phyloP scores from a whole-genome alignment of 2,329 filamentous ascomycete species.

The Apiospora rasikravindrae region DNA sequence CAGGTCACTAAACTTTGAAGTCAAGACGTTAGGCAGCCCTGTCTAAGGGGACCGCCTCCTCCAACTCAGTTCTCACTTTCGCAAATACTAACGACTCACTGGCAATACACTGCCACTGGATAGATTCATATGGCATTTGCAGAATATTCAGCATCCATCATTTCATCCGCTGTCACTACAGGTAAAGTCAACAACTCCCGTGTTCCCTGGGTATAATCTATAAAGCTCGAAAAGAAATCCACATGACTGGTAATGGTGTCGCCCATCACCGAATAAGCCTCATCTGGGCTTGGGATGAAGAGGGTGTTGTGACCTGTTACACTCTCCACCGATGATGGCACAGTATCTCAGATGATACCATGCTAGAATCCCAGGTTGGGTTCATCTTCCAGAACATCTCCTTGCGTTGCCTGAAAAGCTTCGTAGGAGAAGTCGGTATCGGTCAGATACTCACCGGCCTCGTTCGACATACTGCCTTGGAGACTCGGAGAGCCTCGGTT shows the following conservation, averaged over 20 bases:
- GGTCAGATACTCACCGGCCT: not conserved
- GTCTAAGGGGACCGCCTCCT: not conserved
- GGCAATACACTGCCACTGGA: not conserved
- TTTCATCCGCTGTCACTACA: not conserved
- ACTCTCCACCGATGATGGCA: not conserved
- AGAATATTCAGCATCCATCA: not conserved
- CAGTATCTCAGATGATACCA: not conserved
- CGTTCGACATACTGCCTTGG: not conserved
- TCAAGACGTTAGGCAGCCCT: not conserved
- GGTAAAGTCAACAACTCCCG: not conserved
- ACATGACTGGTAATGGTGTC: not conserved
- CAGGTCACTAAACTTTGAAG: not conserved
- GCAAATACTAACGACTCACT: no score
- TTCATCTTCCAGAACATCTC: not conserved
- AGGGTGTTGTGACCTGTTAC: not conserved
- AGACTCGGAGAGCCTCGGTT: not conserved
- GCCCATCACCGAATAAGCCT: not conserved
- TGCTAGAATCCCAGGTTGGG: not conserved
- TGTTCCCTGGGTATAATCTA: not conserved
- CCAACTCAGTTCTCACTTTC: not conserved
- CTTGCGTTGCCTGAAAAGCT: not conserved
- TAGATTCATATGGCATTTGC: not conserved
- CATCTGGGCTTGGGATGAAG: not conserved
- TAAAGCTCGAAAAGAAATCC: not conserved
- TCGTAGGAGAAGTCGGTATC: slow-evolving; percentile 4